A percentile compares a stretch with the other conserved stretches of the same genome.
Conservation (phyloP, 163 green algal species). For the Chlamydomonas reinhardtii region DNA sequence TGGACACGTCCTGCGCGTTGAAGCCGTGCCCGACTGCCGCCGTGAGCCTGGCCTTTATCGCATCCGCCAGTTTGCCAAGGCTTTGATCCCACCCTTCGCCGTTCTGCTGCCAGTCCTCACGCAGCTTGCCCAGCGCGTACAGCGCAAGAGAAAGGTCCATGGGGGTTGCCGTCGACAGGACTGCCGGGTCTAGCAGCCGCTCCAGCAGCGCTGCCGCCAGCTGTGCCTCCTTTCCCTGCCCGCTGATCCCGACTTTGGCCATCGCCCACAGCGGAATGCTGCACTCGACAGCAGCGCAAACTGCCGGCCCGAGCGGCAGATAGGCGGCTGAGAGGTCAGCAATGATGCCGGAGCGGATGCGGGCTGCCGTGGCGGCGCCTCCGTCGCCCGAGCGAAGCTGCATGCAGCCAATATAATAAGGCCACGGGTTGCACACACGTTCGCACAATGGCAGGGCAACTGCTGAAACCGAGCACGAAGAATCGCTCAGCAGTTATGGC, state of each 20-base stretch:
- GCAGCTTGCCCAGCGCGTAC: slow-evolving; percentile 12
- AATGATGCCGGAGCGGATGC: too few relatives aligned
- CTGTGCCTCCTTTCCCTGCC: neutral
- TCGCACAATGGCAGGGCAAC: too few relatives aligned
- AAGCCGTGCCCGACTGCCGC: neutral
- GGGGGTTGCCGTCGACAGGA: too few relatives aligned
- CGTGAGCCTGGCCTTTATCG: neutral
- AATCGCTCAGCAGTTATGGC: too few relatives aligned
- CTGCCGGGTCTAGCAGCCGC: neutral
- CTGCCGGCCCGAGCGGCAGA: neutral
- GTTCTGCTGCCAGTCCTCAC: neutral
- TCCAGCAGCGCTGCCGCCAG: neutral
- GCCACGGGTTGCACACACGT: too few relatives aligned
- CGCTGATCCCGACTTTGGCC: neutral
- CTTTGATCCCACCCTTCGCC: neutral
- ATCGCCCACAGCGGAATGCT: neutral
- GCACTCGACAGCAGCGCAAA: neutral
- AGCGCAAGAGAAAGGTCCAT: neutral
- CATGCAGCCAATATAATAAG: too few relatives aligned
- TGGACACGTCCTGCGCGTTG: neutral
- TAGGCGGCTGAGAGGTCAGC: neutral
- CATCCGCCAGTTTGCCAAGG: neutral
- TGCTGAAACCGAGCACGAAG: too few relatives aligned
- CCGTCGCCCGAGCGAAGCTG: too few relatives aligned
- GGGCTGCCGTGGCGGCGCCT: too few relatives aligned